Base-by-base conservation (phyloP, 805 yeast genomes). In the Dipodascopsis uninucleata region DNA sequence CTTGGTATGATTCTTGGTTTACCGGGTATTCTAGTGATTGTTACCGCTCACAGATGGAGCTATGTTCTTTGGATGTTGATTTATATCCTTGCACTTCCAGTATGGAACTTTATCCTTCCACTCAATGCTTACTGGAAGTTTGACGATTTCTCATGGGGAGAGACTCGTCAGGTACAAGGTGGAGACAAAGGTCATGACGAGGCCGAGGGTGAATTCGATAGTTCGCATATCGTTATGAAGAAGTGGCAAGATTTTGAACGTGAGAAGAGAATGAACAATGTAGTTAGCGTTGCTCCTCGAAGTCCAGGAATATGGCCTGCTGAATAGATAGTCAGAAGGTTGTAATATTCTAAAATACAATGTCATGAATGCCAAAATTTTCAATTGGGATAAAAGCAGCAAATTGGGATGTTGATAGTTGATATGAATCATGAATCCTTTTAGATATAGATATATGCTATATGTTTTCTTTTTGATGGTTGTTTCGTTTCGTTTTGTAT, bases 111-210 rank as follows among this genome's bases (percentile, higher is more conserved):
- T 61, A 78, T 87, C 4, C 72, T 89, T 41, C 97, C 97, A 2
- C 61, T 79, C 9, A 85, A 89, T 66, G 55, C 55, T 33, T 50
- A 72, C 63, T 89, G 97, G 97, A 88, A 89, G 63, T 88, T 89
- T 66, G 97, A 89, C 65, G 97, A 89, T 63, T 89, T 89, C 68
- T 78, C 88, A 62, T 89, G 97, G 97, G 97, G 97, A 64, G 96
- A 89, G 52, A 88, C 97, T 5, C 76, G 97, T 72, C 74, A 81
- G 18, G 78, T 88, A 39, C 75, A 76, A 21, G 82, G 79, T 18
- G 87, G 78, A 32, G 79, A 72, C 57, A 78, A 81, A 57, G 78
- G 75, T 18, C 93, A 85, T 61, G 83, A 78, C 35, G 84, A 72
- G 20, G 72, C 57, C 18, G 84, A 77, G 34, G 97, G 97, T 57